These are phyloP conservation scores for Rhodamnia argentea DNA, from an alignment of 345 rosid genomes.

Conservation along the genomic window DNA sequence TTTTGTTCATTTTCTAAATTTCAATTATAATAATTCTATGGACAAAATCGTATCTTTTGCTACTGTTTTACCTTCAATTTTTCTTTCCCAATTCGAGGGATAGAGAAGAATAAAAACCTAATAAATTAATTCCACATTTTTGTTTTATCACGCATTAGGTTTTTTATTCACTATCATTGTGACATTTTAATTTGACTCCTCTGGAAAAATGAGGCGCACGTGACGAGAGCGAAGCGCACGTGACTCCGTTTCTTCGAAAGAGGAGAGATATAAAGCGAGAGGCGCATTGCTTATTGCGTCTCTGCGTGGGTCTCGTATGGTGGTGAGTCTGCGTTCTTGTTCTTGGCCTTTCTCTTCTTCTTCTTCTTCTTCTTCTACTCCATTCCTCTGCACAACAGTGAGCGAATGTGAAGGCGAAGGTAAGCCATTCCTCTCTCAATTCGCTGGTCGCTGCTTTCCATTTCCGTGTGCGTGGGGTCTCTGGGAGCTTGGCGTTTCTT, in stretches of 20 bases:
- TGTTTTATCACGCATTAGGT: background rate
- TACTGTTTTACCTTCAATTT: background rate
- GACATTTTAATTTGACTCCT: background rate
- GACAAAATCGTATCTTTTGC: background rate
- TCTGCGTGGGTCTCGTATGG: background rate
- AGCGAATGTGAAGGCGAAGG: background rate
- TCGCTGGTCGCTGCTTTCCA: background rate
- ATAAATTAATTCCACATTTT: background rate
- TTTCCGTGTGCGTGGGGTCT: background rate
- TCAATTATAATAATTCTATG: background rate
- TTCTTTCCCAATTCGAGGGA: background rate
- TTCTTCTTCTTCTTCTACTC: background rate
- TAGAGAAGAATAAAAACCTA: background rate
- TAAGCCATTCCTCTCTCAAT: background rate
- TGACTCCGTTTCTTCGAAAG: background rate
- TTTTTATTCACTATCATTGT: background rate
- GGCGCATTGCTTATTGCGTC: background rate
- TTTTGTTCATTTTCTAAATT: background rate
- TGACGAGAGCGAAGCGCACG: background rate
- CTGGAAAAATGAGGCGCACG: background rate
- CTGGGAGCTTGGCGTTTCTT: background rate
- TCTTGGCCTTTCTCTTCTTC: background rate
- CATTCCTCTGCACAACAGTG: background rate
- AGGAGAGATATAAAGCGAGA: background rate
- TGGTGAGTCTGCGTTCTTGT: background rate